These are phyloP conservation scores for Cladosporium sp. DNA, from an alignment of 2,329 filamentous ascomycete genomes.

Conservation along the genomic window DNA sequence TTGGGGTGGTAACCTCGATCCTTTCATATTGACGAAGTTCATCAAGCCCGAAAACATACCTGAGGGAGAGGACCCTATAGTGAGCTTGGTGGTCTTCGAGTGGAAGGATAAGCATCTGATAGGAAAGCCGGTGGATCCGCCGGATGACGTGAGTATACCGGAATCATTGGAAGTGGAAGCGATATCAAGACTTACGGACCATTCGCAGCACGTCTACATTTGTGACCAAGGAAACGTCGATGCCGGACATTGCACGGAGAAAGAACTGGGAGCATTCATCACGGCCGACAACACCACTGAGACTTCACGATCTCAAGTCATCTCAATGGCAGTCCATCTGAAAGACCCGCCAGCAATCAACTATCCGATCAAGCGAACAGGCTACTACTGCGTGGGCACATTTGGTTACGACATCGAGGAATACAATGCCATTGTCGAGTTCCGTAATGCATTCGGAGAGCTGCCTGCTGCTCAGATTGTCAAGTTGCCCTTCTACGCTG, in stretches of 20 bases:
- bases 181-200: slow-evolving; percentile 12
- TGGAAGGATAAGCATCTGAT: slow-evolving; percentile 82
- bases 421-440: slow-evolving; percentile 80
- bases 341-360: slow-evolving; percentile 70
- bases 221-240: slow-evolving; percentile 71
- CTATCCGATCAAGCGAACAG: slow-evolving; percentile 82
- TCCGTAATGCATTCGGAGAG: slow-evolving; percentile 94
- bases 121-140: slow-evolving; percentile 59
- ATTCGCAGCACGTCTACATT: slow-evolving; percentile 59
- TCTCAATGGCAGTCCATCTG: slow-evolving; percentile 77
- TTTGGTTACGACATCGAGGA: slow-evolving; percentile 63
- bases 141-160: slow-evolving; percentile 45
- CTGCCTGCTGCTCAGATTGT: slow-evolving; percentile 92
- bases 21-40: slow-evolving; percentile 84
- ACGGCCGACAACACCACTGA: slow-evolving; percentile 71
- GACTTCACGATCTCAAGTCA: slow-evolving; percentile 65
- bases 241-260: slow-evolving; percentile 66
- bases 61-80: slow-evolving; percentile 65
- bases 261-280: slow-evolving; percentile 81
- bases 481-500: slow-evolving; percentile 95
- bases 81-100: slow-evolving; percentile 88
- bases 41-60: slow-evolving; percentile 53
- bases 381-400: slow-evolving; percentile 92
- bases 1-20: slow-evolving; percentile 84
- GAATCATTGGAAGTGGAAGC: neutral